A percentile compares a stretch with the other conserved stretches of the same genome.
These are phyloP conservation scores for Yamadazyma songkhlaensis DNA, from an alignment of 1,139 yeast genomes.

Conservation along the genomic window DNA sequence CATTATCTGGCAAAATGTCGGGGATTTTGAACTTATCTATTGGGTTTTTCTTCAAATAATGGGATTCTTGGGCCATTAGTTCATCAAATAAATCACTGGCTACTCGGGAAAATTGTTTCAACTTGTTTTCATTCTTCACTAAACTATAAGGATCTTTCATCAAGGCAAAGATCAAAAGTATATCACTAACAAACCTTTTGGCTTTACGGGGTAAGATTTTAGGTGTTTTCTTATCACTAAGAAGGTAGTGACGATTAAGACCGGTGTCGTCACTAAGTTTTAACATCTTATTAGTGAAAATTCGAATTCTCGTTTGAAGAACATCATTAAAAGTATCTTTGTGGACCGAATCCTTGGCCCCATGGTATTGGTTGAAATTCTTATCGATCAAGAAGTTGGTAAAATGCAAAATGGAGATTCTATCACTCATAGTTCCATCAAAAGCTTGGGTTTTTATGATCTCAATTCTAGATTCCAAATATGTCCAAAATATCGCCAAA, in stretches of 20 bases:
- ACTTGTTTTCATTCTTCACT: conserved; percentile 23
- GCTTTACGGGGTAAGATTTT: conserved; percentile 9
- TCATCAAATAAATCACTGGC: conserved; percentile 25
- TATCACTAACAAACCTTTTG: conserved; percentile 27
- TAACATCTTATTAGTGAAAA: conserved; percentile 32
- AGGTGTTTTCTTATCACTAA: conserved; percentile 2
- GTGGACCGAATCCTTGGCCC: conserved; percentile 24
- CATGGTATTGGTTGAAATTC: conserved; percentile 18
- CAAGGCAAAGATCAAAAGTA: conserved; percentile 28
- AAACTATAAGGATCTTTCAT: conserved; percentile 38
- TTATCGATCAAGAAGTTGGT: conserved; percentile 40
- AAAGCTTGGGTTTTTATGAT: conserved; percentile 24
- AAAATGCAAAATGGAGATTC: conserved; percentile 39
- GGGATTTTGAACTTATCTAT: conserved; percentile 9
- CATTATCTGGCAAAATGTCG: conserved; percentile 16
- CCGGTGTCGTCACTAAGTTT: conserved; percentile 47
- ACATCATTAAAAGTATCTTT: conserved; percentile 41
- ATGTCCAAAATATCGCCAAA: conserved; percentile 34
- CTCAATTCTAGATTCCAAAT: conserved; percentile 31
- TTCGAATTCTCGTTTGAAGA: conserved; percentile 36
- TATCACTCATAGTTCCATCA: conserved; percentile 27
- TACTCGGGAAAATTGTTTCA: conserved; percentile 22
- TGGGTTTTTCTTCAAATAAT: conserved; percentile 7
- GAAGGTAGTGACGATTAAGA: conserved; percentile 38
- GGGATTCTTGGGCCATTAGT: conserved; percentile 30